Conservation (phyloP, 2,329 filamentous ascomycete genomes). For the Xylariomycetidae sp. region DNA sequence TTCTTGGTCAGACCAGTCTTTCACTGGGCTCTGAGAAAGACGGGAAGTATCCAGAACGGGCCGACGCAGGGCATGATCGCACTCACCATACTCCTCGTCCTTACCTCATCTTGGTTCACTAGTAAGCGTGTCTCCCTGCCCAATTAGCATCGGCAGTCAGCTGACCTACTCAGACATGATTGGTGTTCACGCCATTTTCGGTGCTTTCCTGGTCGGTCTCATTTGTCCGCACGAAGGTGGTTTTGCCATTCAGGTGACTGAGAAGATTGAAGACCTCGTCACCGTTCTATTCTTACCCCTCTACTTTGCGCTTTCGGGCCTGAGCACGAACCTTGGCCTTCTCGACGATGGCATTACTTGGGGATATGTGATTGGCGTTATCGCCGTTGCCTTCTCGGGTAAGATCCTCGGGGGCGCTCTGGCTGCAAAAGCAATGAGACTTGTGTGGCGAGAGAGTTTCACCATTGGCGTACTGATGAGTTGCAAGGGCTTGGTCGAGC, state of each 20-base stretch:
- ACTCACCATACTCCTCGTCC: slow-evolving; percentile 72
- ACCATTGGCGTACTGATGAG: slow-evolving; percentile 91
- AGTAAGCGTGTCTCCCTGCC: slow-evolving; percentile 17
- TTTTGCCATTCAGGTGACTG: slow-evolving; percentile 85
- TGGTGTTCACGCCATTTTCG: slow-evolving; percentile 91
- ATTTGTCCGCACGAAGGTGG: slow-evolving; percentile 88
- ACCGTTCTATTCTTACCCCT: slow-evolving; percentile 79
- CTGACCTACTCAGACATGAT: slow-evolving; percentile 64
- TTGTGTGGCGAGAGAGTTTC: slow-evolving; percentile 87
- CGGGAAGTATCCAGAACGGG: slow-evolving; percentile 77
- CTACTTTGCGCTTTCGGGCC: slow-evolving; percentile 88
- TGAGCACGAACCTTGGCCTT: slow-evolving; percentile 83
- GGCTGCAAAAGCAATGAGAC: slow-evolving; percentile 68
- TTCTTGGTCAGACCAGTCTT: slow-evolving; percentile 71
- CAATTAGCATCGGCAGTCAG: not conserved
- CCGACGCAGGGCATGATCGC: slow-evolving; percentile 82
- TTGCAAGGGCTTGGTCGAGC: slow-evolving; percentile 90
- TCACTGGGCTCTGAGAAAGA: slow-evolving; percentile 66
- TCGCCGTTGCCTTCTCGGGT: slow-evolving; percentile 73
- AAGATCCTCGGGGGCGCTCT: slow-evolving; percentile 82
- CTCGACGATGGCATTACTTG: slow-evolving; percentile 78
- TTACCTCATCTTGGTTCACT: slow-evolving; percentile 62
- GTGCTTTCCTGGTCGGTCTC: slow-evolving; percentile 81
- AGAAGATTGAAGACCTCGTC: slow-evolving; percentile 92
- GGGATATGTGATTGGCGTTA: slow-evolving; percentile 84